phyloP scores from a whole-genome alignment of 768 basidiomycete genomes.

The Suillus americanus region DNA sequence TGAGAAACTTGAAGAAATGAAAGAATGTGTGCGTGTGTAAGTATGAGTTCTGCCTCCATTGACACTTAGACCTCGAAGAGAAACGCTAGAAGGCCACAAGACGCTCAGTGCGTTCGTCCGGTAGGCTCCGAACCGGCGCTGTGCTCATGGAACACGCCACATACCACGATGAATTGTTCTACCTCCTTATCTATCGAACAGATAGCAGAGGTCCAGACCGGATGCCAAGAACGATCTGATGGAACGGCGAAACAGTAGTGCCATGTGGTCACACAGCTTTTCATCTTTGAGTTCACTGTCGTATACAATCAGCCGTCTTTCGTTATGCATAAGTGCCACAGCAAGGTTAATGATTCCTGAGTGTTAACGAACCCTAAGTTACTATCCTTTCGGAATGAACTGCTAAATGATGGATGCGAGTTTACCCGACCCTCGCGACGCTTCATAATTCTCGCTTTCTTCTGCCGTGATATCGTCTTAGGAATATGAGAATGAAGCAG shows the following conservation, averaged over 20 bases:
- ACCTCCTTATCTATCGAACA: neutral
- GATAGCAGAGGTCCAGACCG: neutral
- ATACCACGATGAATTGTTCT: neutral
- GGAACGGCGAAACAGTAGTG: neutral
- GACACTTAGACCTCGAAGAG: neutral
- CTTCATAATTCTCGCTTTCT: neutral
- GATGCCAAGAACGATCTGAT: neutral
- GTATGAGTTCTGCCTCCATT: neutral
- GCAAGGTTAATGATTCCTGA: neutral
- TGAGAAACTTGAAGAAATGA: too few species aligned
- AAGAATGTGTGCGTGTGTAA: neutral
- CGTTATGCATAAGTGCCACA: neutral
- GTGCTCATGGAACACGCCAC: constrained; percentile 1
- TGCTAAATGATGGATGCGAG: neutral
- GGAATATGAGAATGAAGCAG: neutral
- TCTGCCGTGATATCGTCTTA: neutral
- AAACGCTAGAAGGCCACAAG: neutral
- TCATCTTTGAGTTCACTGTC: neutral
- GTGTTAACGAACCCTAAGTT: neutral
- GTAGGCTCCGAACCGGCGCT: neutral
- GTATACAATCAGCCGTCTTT: neutral
- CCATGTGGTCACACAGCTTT: neutral
- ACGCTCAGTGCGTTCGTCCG: neutral
- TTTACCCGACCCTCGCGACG: neutral
- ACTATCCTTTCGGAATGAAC: neutral